Evolutionary conservation across 1,139 yeast species (phyloP).

Genomic region (Debaryomyces coudertii): DNA sequence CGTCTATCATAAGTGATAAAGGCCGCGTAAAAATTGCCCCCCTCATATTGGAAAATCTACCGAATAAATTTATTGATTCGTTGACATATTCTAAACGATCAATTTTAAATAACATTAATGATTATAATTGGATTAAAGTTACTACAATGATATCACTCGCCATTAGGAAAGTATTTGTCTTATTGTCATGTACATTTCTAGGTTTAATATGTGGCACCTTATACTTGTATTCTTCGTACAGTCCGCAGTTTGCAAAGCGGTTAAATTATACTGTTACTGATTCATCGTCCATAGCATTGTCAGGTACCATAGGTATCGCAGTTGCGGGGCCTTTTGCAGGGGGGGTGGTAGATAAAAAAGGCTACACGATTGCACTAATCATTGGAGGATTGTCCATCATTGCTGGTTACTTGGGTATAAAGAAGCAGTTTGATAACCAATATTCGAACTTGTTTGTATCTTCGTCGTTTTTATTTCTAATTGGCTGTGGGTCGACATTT

Average conservation of each 20-base stretch:
- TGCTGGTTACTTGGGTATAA: conserved; percentile 50
- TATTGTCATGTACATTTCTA: conserved; percentile 50
- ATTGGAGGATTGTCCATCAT: conserved; percentile 49
- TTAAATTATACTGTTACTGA: conserved; percentile 57
- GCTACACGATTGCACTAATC: conserved; percentile 48
- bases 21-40: conserved; percentile 5
- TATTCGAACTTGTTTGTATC: conserved; percentile 37
- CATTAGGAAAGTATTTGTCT: conserved; percentile 36
- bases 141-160: conserved; percentile 26
- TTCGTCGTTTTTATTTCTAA: conserved; percentile 39
- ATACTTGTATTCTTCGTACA: conserved; percentile 61
- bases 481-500: conserved; percentile 60
- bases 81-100: not conserved
- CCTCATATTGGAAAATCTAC: conserved; percentile 1
- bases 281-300: conserved; percentile 57
- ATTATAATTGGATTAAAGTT: not conserved
- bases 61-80: not conserved
- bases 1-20: not conserved
- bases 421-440: conserved; percentile 43
- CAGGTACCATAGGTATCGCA: conserved; percentile 64
- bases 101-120: not conserved
- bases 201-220: conserved; percentile 65
- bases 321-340: conserved; percentile 63
- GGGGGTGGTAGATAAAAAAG: conserved; percentile 55
- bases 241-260: conserved; percentile 62